Evolutionary conservation across 345 rosid species (phyloP).

Genomic region (Linum lewisii): DNA sequence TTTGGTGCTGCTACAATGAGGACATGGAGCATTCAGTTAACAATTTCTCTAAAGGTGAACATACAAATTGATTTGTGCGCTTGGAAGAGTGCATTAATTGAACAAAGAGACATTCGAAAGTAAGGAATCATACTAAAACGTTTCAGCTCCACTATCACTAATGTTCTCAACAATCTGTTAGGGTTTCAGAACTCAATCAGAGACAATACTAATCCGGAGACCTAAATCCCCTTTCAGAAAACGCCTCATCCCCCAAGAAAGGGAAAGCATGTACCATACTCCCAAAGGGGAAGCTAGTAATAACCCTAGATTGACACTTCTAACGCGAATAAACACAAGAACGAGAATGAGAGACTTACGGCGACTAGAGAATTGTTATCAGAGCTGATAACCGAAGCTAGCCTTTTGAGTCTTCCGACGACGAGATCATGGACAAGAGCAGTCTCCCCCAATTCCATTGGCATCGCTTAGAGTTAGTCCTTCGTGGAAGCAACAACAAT

Average conservation of each 20-base stretch:
- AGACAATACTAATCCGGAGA: background rate
- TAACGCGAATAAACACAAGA: background rate
- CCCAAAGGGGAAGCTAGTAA: background rate
- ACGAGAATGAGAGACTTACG: slow-evolving; percentile 27
- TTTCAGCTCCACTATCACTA: too few relatives aligned
- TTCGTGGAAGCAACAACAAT: too few relatives aligned
- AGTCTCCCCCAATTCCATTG: slow-evolving; percentile 14
- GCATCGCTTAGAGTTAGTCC: too few relatives aligned
- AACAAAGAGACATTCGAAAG: too few relatives aligned
- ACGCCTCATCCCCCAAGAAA: background rate
- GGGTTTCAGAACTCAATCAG: background rate
- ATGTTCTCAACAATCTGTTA: too few relatives aligned
- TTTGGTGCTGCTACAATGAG: too few relatives aligned
- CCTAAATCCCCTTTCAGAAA: background rate
- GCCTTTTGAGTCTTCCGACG: slow-evolving; percentile 37
- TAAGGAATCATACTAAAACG: too few relatives aligned
- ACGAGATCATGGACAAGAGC: slow-evolving; percentile 21
- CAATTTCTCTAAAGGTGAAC: too few relatives aligned
- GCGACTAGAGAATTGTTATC: slow-evolving; percentile 44
- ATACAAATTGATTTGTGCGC: too few relatives aligned
- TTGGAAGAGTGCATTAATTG: too few relatives aligned
- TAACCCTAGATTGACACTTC: background rate
- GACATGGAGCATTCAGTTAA: too few relatives aligned
- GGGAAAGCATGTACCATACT: background rate
- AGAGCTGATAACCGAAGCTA: slow-evolving; percentile 34